Base-by-base conservation (phyloP, 441 rosid genomes). In the Gossypium lobatum region DNA sequence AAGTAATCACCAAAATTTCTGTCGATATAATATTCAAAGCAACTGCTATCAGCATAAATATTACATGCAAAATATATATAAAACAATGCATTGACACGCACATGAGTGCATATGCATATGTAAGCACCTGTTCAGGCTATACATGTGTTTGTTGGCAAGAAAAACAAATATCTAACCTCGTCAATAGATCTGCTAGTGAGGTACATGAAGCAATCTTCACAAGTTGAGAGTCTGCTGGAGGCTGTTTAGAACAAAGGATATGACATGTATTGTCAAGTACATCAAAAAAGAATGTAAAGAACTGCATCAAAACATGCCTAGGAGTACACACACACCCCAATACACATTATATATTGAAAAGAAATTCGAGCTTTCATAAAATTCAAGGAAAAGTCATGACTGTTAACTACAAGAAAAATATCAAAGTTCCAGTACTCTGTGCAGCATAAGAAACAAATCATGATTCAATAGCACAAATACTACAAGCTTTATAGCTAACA, bases 161-260 rank as follows among this genome's bases (percentile, higher is more conserved):
- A 80, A 3, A 75, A 79, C 14, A 26, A 66, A 50, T 3, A 25
- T 21, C 81, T 71, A n/a, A 95, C 98, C 99, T 95, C 64, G 83
- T 80, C 42, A 95, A 71, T 23, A 95, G 82, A 84, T 90, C 96
- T 52, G 89, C 81, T 62, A 90, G 78, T 34, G 97, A 81, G 34
- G 85, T 81, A 82, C 91, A 88, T 50, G 87, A 85, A 84, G 97
- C 95, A 81, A 89, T 93, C 84, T 85, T 91, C 34, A 91, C 88
- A 81, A 91, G 80, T 73, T 84, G 91, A 84, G 93, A 87, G 78
- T 88, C 86, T 71, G 71, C 79, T 16, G 91, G 84, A 72, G 86
- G 81, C 97, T 93, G 82, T 63, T 75, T 58, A 57, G 81, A 80
- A 76, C 66, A 85, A 59, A 74, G 81, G 25, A 73, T 53, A 53